These are phyloP conservation scores for Mycena vulgaris DNA, from an alignment of 768 basidiomycete species.

Conservation along the genomic window DNA sequence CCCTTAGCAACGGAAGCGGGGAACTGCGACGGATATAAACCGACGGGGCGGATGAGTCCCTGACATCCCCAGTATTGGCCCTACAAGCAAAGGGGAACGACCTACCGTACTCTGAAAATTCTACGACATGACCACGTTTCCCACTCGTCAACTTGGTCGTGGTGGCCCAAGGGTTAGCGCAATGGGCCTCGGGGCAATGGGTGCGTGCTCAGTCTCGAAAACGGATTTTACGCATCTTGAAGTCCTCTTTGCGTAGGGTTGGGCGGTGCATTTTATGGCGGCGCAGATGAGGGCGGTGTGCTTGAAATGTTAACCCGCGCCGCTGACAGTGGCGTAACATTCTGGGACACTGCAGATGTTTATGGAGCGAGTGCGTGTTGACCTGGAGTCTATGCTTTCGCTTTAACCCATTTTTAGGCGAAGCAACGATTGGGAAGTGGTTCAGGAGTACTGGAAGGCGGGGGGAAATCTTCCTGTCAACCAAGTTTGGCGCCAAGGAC, in stretches of 20 bases:
- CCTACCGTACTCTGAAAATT: too few relatives aligned
- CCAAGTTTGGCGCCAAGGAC: constrained; percentile 57
- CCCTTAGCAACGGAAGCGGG: too few relatives aligned
- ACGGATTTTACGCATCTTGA: too few relatives aligned
- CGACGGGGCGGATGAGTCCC: too few relatives aligned
- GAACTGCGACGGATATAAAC: too few relatives aligned
- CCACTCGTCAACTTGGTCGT: constrained; percentile 44
- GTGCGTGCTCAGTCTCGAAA: too few relatives aligned
- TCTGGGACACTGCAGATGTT: constrained; percentile 61
- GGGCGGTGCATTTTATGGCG: constrained; percentile 43
- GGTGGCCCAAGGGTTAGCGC: constrained; percentile 48
- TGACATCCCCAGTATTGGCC: too few relatives aligned
- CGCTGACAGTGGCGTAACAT: constrained; percentile 41
- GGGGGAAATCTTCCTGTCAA: constrained; percentile 62
- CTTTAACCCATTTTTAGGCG: not conserved
- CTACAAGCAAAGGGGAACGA: too few relatives aligned
- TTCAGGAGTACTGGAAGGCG: constrained; percentile 31
- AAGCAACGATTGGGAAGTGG: constrained; percentile 32
- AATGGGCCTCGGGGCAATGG: constrained; percentile 47
- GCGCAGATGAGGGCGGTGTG: constrained; percentile 38
- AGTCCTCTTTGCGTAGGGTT: constrained; percentile 37
- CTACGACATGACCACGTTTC: too few relatives aligned
- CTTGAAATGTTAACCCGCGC: constrained; percentile 41
- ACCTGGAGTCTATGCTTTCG: too few relatives aligned
- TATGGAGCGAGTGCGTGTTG: constrained; percentile 42